Base-by-base conservation (phyloP, 495 filamentous ascomycete genomes). In the Xylaria scruposa region DNA sequence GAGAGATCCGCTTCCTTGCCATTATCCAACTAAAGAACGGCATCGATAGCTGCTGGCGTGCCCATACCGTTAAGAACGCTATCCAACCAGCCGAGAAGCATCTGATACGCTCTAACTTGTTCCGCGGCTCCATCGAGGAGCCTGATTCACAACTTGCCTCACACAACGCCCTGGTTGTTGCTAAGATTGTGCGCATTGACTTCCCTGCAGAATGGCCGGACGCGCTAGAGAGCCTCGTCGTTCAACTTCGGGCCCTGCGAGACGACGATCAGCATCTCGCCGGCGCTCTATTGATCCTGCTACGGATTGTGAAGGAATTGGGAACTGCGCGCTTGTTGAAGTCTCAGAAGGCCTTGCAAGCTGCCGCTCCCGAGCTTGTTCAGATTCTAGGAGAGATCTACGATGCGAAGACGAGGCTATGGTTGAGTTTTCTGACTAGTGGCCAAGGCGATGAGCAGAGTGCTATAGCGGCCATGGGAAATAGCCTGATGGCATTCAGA, bases 21-120 rank as follows among this genome's bases (percentile, higher is more conserved):
- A 90, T 97, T 63, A 98, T 97, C 71, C 93, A 97, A 77, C 83
- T 99, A 67, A 98, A 98, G 79, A 97, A 98, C 79, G 96, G 94
- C 33, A 93, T 97, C 76, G 95, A 98, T 75, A 94, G 92, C 79
- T 94, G 93, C 79, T 99, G 96, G 96, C 88, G 96, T 51, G 91
- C 90, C 76, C 33, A 75, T 51, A 90, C 88, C 4, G 87, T 91
- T 19, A 84, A 79, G 72, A 91, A 91, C 79, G 88, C 91, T 38
- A 92, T 98, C 51, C 84, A 80, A 10, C 90, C 92, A 71, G 88
- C 90, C 12, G 90, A 97, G 74, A 97, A 94, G 79, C 80, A 86
- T 9, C 79, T 86, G 29, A 93, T 99, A 63, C 91, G 95, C 62
- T 86, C 86, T 3, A 88, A 90, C 21, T 86, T 94, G 24, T 81